phyloP scores from a whole-genome alignment of 257 asterid species.

The Asclepias syriaca region DNA sequence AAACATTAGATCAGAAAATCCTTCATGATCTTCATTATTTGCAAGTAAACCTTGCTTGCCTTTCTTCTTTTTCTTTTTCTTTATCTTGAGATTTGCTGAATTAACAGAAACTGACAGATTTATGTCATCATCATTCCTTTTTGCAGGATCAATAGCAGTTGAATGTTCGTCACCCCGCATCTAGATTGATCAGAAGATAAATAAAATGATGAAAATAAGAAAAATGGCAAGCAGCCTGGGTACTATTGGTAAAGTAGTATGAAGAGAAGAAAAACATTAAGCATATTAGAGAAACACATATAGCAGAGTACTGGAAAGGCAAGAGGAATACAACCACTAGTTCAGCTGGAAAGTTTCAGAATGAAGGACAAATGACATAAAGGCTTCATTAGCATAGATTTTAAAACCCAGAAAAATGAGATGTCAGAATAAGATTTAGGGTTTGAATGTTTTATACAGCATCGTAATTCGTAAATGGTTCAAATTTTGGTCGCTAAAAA shows the following conservation, averaged over 20 bases:
- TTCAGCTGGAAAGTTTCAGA: neutral
- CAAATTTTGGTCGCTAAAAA: neutral
- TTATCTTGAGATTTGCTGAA: slow-evolving; percentile 40
- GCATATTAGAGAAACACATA: neutral
- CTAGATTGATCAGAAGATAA: neutral
- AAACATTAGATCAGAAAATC: slow-evolving; percentile 26
- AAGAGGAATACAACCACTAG: neutral
- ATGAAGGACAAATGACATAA: neutral
- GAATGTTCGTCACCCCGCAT: slow-evolving; percentile 46
- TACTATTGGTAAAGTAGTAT: neutral
- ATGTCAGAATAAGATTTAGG: neutral
- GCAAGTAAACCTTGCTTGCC: slow-evolving; percentile 26
- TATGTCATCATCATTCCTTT: slow-evolving; percentile 19
- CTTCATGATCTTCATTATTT: slow-evolving; percentile 23
- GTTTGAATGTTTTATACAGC: neutral
- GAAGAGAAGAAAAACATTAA: neutral
- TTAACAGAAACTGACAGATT: slow-evolving; percentile 23
- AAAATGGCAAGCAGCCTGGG: neutral
- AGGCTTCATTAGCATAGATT: neutral
- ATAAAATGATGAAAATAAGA: neutral
- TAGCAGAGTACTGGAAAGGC: neutral
- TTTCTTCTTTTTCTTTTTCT: slow-evolving; percentile 72
- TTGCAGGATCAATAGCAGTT: slow-evolving; percentile 27
- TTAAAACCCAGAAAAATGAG: neutral
- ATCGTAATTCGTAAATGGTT: neutral